Evolutionary conservation across 2,329 filamentous ascomycete genomes (phyloP), one percentile per base, ranked within the genome.

Genomic region (Stagonosporopsis vannaccii): DNA sequence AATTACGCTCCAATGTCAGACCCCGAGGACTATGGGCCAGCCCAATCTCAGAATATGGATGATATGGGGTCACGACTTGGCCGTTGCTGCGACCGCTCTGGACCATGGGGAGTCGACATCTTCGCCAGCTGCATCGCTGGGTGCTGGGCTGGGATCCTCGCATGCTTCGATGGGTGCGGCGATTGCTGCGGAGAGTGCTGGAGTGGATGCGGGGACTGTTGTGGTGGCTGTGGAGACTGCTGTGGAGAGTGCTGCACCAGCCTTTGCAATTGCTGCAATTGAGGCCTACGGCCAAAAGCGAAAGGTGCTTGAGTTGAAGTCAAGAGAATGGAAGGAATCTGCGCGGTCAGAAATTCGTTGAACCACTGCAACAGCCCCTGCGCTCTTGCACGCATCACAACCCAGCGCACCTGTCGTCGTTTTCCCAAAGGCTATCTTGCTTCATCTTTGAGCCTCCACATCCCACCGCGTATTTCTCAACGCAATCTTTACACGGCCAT

Each of bases 51-150:
- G 22, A 25, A 45, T 12, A 45, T 58, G 43, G 55, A 43, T 6
- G 55, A 48, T 17, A n/a, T 23, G 25, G 49, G 48, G 20, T 32
- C 43, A 26, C 48, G 48, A 15, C 11, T 48, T 8, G 45, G 50
- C 11, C 54, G 58, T 22, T 55, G 43, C 40, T 62, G 51, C 45
- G 50, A 56, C 25, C 44, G 43, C 40, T 58, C 49, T 25, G 60
- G 60, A 8, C 60, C 58, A 6, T 62, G 60, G 60, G 43, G 58
- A 2, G 55, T 58, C n/a, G 60, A 65, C 17, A 46, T 65, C 12
- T 56, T 56, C n/a, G 40, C 50, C 13, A 46, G 49, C 25, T 62
- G 62, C 41, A 45, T 60, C 8, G 56, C 56, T 4, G 51, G 51
- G 4, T 62, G 62, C 52, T 46, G 57, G 35, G 56, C 51, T 4